Percentiles rank a stretch among this genome's conserved stretches.
phyloP scores from a whole-genome alignment of 108 stramenopile species.

The Seminavis robusta region DNA sequence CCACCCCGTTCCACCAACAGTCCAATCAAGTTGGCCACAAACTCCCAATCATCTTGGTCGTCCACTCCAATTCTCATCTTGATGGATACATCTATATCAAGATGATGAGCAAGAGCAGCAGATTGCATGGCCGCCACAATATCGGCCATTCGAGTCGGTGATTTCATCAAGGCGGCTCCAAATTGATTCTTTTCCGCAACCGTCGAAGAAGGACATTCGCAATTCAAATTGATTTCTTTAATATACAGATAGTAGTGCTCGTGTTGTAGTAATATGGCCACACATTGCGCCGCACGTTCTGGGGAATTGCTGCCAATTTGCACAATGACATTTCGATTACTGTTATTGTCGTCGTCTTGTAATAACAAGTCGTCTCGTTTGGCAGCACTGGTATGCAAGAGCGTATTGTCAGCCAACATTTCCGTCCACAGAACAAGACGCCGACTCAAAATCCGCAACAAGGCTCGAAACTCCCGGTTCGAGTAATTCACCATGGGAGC shows the following conservation, averaged over 20 bases:
- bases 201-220: conserved; percentile 64
- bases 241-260: conserved; percentile 55
- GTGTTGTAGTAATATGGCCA: conserved; percentile 27
- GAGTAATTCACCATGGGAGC: conserved; percentile 78
- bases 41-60: conserved; percentile 47
- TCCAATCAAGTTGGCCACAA: conserved; percentile 35
- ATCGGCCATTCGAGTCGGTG: background rate
- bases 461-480: conserved; percentile 61
- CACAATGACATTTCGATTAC: too few relatives aligned
- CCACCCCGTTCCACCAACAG: conserved; percentile 20
- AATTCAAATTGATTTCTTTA: conserved; percentile 76
- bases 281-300: conserved; percentile 29
- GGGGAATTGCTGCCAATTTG: conserved; percentile 69
- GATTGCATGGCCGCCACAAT: background rate
- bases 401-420: conserved; percentile 73
- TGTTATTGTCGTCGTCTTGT: conserved; percentile 49
- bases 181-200: conserved; percentile 44
- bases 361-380: conserved; percentile 36
- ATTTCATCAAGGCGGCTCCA: conserved; percentile 53
- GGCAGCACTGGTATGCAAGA: conserved; percentile 27
- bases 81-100: conserved; percentile 45
- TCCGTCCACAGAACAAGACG: conserved; percentile 62
- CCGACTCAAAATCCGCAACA: conserved; percentile 61
- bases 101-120: background rate
- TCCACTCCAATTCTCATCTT: conserved; percentile 75